Evolutionary conservation across 371 early-diverging fungal species (phyloP).

Genomic region (Catenaria anguillulae): DNA sequence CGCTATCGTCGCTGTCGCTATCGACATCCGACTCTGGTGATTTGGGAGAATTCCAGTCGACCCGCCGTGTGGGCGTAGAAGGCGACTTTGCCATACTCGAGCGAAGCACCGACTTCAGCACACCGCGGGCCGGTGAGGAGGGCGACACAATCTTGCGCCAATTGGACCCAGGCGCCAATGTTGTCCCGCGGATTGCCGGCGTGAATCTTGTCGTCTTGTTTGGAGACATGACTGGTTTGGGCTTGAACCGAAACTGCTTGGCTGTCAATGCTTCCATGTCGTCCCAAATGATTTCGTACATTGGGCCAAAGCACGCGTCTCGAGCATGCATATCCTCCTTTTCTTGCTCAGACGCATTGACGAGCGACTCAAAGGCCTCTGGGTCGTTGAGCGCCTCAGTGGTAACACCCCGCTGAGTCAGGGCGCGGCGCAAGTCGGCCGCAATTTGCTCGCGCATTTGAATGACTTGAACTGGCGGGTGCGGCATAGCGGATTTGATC

Average conservation of each 20-base stretch:
- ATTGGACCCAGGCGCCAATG: too few species aligned
- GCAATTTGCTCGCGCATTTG: background rate
- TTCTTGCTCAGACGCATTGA: background rate
- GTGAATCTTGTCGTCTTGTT: too few species aligned
- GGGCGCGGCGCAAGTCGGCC: background rate
- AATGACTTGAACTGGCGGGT: background rate
- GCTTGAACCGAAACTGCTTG: background rate
- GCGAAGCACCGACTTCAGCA: background rate
- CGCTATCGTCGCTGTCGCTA: too few species aligned
- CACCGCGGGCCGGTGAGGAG: background rate
- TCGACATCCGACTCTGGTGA: too few species aligned
- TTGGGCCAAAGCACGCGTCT: background rate
- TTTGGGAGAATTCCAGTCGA: too few species aligned
- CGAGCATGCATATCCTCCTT: background rate
- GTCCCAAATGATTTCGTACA: background rate
- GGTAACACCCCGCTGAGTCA: background rate
- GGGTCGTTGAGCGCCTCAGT: background rate
- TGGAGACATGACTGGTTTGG: background rate
- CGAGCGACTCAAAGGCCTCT: background rate
- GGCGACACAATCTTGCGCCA: background rate
- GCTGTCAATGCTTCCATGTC: background rate
- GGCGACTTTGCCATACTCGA: too few species aligned
- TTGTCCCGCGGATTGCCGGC: too few species aligned
- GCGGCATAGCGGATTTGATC: background rate
- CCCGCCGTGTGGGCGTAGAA: too few species aligned